Conservation (phyloP, 768 basidiomycete genomes). For the Trametes coccinea region DNA sequence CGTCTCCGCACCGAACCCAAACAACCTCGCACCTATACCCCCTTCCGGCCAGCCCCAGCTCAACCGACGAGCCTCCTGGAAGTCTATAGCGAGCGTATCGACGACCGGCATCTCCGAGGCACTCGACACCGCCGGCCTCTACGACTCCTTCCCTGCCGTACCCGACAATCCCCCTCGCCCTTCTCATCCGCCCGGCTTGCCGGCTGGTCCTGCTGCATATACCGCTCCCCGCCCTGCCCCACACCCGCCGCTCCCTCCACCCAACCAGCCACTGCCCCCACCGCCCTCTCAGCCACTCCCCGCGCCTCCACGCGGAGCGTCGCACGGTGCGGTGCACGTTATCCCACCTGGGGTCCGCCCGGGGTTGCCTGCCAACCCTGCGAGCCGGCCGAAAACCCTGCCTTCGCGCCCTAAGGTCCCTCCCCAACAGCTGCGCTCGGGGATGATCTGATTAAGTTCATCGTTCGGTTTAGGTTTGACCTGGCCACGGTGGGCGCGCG, state of each 20-base stretch:
- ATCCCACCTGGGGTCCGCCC: not conserved
- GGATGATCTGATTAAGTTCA: constrained; percentile 13
- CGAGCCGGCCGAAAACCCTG: constrained; percentile 6
- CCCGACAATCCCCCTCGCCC: constrained; percentile 37
- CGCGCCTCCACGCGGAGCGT: constrained; percentile 13
- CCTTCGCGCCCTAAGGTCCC: constrained; percentile 18
- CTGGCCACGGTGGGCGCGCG: not conserved
- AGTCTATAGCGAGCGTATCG: constrained; percentile 20
- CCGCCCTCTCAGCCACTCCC: constrained; percentile 12
- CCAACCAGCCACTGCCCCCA: constrained; percentile 16
- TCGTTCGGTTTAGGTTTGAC: not conserved
- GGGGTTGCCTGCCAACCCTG: constrained; percentile 16
- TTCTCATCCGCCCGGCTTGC: not conserved
- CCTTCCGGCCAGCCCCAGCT: constrained; percentile 9
- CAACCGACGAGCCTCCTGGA: constrained; percentile 16
- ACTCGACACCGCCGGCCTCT: constrained; percentile 56
- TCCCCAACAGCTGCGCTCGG: constrained; percentile 23
- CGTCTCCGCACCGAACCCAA: not conserved
- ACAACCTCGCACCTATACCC: constrained; percentile 13
- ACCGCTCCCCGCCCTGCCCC: constrained; percentile 18
- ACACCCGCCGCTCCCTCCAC: constrained; percentile 11
- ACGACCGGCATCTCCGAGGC: constrained; percentile 39
- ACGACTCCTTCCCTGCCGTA: constrained; percentile 74
- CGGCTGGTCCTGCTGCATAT: constrained; percentile 13
- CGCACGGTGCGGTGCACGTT: not conserved